Evolutionary conservation across 495 filamentous ascomycete species (phyloP).

Genomic region (Choiromyces venosus): DNA sequence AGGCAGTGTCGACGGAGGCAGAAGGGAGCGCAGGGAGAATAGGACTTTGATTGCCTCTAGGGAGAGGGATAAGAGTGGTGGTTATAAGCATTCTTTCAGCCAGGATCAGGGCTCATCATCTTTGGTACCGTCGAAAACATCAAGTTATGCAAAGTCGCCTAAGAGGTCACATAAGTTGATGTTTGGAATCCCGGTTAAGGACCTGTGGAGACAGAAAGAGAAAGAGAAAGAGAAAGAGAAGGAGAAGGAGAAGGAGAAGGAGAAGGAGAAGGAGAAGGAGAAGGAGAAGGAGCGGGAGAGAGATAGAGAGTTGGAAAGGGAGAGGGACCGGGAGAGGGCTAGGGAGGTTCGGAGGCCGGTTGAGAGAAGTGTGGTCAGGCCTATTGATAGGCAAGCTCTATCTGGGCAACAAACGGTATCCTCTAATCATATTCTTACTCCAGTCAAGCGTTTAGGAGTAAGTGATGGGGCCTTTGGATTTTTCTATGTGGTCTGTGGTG

Average conservation of each 20-base stretch:
- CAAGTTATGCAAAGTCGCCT: background rate
- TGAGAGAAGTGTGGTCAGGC: background rate
- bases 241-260: conserved; percentile 21
- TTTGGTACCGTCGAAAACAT: background rate
- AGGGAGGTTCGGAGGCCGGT: conserved; percentile 8
- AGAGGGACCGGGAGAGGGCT: conserved; percentile 21
- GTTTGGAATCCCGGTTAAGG: background rate
- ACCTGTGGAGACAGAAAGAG: conserved; percentile 16
- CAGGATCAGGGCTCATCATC: background rate
- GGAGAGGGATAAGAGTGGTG: conserved; percentile 12
- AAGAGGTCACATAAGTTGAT: background rate
- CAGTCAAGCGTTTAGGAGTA: conserved; percentile 29
- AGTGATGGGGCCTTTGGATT: conserved; percentile 22
- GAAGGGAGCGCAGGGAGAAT: conserved; percentile 12
- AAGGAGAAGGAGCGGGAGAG: conserved; percentile 24
- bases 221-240: conserved; percentile 20
- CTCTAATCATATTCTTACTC: conserved; percentile 3
- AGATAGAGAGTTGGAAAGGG: conserved; percentile 25
- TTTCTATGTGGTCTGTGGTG: conserved; percentile 8
- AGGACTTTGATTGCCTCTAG: conserved; percentile 24
- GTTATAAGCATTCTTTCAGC: background rate
- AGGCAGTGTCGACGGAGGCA: conserved; percentile 18
- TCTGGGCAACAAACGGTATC: conserved; percentile 1
- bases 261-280: conserved; percentile 24
- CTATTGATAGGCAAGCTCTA: background rate